Conservation (phyloP, 352 stramenopile genomes). For the Poterioochromonas sp. region DNA sequence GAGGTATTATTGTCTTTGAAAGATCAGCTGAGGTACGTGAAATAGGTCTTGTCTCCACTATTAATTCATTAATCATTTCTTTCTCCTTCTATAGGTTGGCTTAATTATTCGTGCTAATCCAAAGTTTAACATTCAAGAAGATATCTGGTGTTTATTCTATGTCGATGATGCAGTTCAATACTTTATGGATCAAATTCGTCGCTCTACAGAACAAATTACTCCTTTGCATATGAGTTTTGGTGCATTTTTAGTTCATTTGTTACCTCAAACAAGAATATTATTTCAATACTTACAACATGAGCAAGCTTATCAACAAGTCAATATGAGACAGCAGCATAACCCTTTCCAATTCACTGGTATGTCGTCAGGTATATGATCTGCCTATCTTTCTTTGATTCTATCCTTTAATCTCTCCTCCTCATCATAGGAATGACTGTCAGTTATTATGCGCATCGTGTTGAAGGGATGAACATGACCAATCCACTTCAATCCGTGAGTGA, state of each 20-base stretch:
- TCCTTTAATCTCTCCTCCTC: neutral
- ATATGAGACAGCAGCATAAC: neutral
- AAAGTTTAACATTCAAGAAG: neutral
- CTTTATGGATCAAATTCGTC: neutral
- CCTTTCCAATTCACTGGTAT: neutral
- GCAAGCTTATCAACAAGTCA: neutral
- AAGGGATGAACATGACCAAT: neutral
- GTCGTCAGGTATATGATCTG: neutral
- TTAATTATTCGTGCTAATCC: slow-evolving; percentile 15
- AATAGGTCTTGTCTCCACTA: too few species aligned
- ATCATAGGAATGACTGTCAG: neutral
- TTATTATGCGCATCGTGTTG: neutral
- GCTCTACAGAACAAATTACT: neutral
- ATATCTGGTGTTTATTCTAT: slow-evolving; percentile 7
- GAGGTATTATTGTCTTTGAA: slow-evolving; percentile 9
- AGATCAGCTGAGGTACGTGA: neutral
- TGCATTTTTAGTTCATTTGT: neutral
- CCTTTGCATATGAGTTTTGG: neutral
- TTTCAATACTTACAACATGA: neutral
- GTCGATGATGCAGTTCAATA: neutral
- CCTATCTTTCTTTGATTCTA: neutral
- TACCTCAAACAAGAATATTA: neutral
- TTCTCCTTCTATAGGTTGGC: too few species aligned
- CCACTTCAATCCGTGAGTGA: neutral
- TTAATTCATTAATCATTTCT: too few species aligned